Evolutionary conservation across 2,329 filamentous ascomycete species (phyloP).

Genomic region (Cercospora sesami): DNA sequence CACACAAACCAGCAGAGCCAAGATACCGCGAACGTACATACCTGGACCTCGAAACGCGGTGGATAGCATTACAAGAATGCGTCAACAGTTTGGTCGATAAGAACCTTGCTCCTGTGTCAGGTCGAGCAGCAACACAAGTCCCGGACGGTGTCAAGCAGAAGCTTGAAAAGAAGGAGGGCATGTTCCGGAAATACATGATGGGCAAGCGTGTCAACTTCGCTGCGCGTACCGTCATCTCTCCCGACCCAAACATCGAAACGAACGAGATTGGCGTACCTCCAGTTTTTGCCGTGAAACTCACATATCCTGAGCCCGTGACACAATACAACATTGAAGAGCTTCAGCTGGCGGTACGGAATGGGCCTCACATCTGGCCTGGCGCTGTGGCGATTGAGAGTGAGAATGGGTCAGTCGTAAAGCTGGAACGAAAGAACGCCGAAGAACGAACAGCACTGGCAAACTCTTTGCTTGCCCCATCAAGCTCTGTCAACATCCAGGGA

Average conservation of each 20-base stretch:
- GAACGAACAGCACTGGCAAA: constrained; percentile 89
- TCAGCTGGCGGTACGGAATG: constrained; percentile 94
- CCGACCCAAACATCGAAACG: constrained; percentile 97
- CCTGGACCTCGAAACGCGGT: constrained; percentile 75
- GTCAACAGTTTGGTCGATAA: constrained; percentile 93
- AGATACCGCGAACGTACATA: constrained; percentile 61
- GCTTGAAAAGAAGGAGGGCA: constrained; percentile 96
- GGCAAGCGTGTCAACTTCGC: constrained; percentile 99
- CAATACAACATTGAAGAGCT: constrained; percentile 96
- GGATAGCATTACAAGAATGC: constrained; percentile 79
- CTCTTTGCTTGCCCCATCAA: constrained; percentile 83
- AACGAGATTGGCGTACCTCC: constrained; percentile 98
- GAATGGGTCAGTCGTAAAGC: constrained; percentile 83
- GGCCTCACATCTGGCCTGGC: constrained; percentile 89
- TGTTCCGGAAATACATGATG: constrained; percentile 99
- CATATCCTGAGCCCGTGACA: constrained; percentile 95
- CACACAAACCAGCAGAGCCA: constrained; percentile 44
- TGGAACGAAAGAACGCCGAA: constrained; percentile 82
- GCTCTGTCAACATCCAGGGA: constrained; percentile 65
- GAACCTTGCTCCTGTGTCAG: constrained; percentile 79
- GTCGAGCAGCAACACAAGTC: constrained; percentile 72
- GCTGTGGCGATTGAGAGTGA: constrained; percentile 95
- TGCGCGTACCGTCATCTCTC: constrained; percentile 94
- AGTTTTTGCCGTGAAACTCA: constrained; percentile 95
- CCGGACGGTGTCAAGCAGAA: constrained; percentile 97